Conservation (phyloP, 192 early-diverging fungal genomes). For the Coemansia sp. region DNA sequence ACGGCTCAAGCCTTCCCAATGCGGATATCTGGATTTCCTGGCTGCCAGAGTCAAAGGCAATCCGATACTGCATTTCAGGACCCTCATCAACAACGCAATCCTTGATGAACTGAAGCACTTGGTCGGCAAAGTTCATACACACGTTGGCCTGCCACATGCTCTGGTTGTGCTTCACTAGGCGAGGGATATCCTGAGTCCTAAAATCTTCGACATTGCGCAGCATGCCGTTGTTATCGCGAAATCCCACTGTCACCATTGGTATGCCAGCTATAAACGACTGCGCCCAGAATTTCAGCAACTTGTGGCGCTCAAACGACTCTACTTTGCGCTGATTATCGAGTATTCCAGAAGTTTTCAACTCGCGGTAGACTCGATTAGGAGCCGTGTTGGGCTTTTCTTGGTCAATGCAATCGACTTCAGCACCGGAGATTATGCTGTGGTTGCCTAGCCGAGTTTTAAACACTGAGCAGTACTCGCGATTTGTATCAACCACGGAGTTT, state of each 20-base stretch:
- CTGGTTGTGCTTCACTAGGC: conserved; percentile 67
- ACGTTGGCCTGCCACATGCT: conserved; percentile 79
- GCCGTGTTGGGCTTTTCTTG: conserved; percentile 54
- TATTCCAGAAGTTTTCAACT: conserved; percentile 75
- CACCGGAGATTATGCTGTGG: conserved; percentile 77
- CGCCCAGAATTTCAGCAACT: conserved; percentile 89
- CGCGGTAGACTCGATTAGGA: conserved; percentile 71
- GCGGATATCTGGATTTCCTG: conserved; percentile 17
- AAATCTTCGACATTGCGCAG: conserved; percentile 59
- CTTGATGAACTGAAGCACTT: conserved; percentile 57
- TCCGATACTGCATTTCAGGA: conserved; percentile 43
- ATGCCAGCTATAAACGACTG: conserved; percentile 93
- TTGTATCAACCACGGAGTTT: conserved; percentile 67
- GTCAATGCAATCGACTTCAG: conserved; percentile 87
- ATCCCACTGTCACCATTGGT: conserved; percentile 81
- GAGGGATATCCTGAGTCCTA: conserved; percentile 80
- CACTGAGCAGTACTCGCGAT: conserved; percentile 88
- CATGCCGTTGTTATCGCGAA: conserved; percentile 73
- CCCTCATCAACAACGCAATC: conserved; percentile 20
- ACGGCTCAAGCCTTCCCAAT: conserved; percentile 22
- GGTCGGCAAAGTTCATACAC: conserved; percentile 83
- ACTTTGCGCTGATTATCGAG: conserved; percentile 32
- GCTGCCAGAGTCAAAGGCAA: conserved; percentile 25
- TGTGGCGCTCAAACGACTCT: conserved; percentile 75
- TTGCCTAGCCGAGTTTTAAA: conserved; percentile 74